phyloP scores from a whole-genome alignment of 2,329 filamentous ascomycete species.

The Fusarium miscanthi region DNA sequence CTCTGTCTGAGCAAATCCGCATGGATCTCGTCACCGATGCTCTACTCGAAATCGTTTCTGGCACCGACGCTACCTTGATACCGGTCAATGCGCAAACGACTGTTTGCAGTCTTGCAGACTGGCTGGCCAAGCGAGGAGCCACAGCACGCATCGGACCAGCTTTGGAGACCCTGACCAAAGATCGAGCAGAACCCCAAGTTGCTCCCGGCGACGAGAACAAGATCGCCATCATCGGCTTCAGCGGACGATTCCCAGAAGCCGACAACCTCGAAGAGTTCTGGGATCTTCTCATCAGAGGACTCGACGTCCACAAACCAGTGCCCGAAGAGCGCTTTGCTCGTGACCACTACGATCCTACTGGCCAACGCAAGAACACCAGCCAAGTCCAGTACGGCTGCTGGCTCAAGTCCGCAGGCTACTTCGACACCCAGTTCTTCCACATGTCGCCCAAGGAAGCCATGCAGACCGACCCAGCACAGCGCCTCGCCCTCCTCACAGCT shows the following conservation, averaged over 20 bases:
- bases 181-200: accelerated
- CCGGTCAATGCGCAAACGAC: not conserved
- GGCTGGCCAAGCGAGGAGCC: not conserved
- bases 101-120: not conserved
- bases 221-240: slow-evolving; percentile 80
- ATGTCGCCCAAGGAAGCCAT: slow-evolving; percentile 83
- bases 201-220: slow-evolving; percentile 54
- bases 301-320: slow-evolving; percentile 73
- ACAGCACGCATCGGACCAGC: not conserved
- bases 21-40: not conserved
- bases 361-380: slow-evolving; percentile 75
- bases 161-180: not conserved
- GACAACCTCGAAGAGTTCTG: slow-evolving; percentile 63
- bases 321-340: slow-evolving; percentile 75
- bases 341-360: slow-evolving; percentile 71
- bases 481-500: slow-evolving; percentile 77
- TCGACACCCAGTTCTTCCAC: slow-evolving; percentile 84
- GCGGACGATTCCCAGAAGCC: slow-evolving; percentile 58
- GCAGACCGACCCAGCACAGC: slow-evolving; percentile 80
- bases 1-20: not conserved
- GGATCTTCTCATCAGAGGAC: slow-evolving; percentile 73
- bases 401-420: slow-evolving; percentile 76
- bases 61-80: not conserved
- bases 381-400: slow-evolving; percentile 78
- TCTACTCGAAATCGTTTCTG: not conserved